Evolutionary conservation across 805 yeast genomes (phyloP), one percentile per base, ranked within the genome.

Genomic region (Candida mattraensis): DNA sequence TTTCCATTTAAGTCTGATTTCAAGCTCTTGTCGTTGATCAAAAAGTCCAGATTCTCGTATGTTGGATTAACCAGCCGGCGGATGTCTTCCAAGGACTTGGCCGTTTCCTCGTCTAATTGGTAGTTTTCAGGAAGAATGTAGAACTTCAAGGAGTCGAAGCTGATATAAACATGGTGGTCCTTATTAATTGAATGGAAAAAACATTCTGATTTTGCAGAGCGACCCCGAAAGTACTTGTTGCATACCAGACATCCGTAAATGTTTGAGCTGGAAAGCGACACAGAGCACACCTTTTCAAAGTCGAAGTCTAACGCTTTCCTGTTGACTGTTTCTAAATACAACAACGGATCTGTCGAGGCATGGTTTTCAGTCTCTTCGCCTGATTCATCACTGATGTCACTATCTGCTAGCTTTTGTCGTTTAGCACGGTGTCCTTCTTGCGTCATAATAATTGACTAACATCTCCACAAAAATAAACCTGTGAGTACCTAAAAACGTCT

Each of bases 181-280:
- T 67, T 73, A 39, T 78, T 70, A 13, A 85, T 66, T 2, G 87
- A 71, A 54, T 86, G 95, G 11, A 64, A 52, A 49, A 77, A 82
- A 0, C 89, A 88, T 15, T 79, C 79, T 0, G 89, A 75, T n/a
- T 72, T 55, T 38, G 59, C 63, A 1, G 78, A 72, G 16, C 87
- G 66, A 1, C 95, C 95, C 47, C 78, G 81, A 35, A 76, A 71
- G 58, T 77, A 86, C 49, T 74, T 79, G 21, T 89, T 91, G 60
- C 95, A 86, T 0, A 70, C 70, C 14, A 86, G 60, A 52, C 95
- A 86, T 20, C 85, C 78, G 50, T 84, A 83, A 1, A 85, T 72
- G 48, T 83, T 81, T 14, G 71, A 62, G 24, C 66, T 70, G 1
- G 86, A 69, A 15, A 84, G 62, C 0, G 87, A 72, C 0, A 80